Evolutionary conservation across 2,329 filamentous ascomycete genomes (phyloP), one percentile per base, ranked within the genome.

Genomic region (Aspergillus sp.): DNA sequence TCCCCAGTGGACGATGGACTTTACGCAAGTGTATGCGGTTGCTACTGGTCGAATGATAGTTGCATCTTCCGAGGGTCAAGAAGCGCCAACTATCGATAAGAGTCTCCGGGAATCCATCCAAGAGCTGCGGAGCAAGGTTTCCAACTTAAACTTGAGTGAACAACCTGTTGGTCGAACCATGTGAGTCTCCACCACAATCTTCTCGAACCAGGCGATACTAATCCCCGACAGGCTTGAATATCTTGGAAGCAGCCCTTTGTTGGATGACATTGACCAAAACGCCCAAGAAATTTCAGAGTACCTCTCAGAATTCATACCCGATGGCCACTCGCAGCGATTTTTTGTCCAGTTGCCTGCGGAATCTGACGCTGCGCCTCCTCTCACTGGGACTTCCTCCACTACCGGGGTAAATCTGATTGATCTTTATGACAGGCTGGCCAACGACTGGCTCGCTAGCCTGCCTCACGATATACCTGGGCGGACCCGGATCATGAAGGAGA

Each of bases 401-500:
- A 22, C 32, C 10, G 49, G 52, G 19, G 48, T 58, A 36, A 57
- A 65, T 49, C 59, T 69, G 35, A 42, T 65, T 16, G 49, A 56
- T 35, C 59, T 65, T 3, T 75, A 75, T 56, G 70, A 74, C 50
- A 54, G 52, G 32, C 53, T 74, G 47, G 61, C 73, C 16, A 62
- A 64, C 40, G 59, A 70, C 45, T 75, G 72, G 71, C 53, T 75
- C 17, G 65, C 65, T 11, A 61, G 49, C 32, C 54, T 75, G 30
- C 61, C 69, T 3, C 58, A 57, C 6, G 54, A 61, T 10, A 66
- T 73, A 52, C 68, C 73, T 6, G 64, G 64, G n/a, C 63, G 61
- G 36, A 65, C 69, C n/a, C 63, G 73, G 33, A 63, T 72, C 1
- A 60, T 61, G 44, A 75, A 74, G 54, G 73, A 74, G 51, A 70